phyloP scores from a whole-genome alignment of 768 basidiomycete species.

The Dioszegia crocea region DNA sequence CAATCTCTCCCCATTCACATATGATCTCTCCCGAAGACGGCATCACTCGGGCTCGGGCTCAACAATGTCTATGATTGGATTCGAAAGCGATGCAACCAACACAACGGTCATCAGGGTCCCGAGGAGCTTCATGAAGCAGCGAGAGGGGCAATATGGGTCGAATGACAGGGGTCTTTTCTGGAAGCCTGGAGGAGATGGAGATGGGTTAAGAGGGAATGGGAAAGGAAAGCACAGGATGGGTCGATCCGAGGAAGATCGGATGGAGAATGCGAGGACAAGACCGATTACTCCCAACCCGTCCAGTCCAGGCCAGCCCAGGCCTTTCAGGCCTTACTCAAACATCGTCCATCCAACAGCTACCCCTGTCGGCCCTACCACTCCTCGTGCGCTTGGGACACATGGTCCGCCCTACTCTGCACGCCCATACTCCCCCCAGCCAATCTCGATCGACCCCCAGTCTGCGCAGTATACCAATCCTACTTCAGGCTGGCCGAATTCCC shows the following conservation, averaged over 20 bases:
- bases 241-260: no score
- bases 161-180: neutral
- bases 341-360: neutral
- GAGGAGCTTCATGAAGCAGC: neutral
- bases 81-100: conserved; percentile 5
- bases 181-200: neutral
- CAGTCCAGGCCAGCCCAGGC: neutral
- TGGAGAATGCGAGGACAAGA: neutral
- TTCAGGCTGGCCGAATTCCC: neutral
- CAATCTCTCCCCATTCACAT: conserved; percentile 28
- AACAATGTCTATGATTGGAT: neutral
- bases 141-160: neutral
- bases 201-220: neutral
- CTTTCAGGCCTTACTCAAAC: no score
- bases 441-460: conserved; percentile 27
- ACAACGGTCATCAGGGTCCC: neutral
- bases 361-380: neutral
- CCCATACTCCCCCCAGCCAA: conserved; percentile 23
- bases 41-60: neutral
- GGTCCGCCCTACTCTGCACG: neutral
- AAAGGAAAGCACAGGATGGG: neutral
- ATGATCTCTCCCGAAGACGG: conserved; percentile 6
- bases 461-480: neutral
- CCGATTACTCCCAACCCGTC: neutral
- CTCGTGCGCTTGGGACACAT: neutral